These are phyloP conservation scores for Aspergillus sp. DNA, from an alignment of 2,329 filamentous ascomycete genomes.

Conservation along the genomic window DNA sequence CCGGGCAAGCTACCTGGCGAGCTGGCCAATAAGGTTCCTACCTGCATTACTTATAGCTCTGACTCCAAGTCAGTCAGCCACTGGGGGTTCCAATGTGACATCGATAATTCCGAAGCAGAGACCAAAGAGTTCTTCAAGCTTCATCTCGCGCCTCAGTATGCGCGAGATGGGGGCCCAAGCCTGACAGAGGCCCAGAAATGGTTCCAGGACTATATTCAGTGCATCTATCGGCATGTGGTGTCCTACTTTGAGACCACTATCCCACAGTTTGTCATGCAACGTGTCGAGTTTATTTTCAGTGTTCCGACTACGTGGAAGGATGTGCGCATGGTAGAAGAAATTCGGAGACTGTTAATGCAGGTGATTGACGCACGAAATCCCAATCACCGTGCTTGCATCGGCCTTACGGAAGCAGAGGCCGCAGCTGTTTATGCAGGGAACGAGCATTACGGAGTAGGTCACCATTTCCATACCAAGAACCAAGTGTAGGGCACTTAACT, in stretches of 20 bases:
- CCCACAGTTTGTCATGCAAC: constrained; percentile 27
- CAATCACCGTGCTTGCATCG: constrained; percentile 46
- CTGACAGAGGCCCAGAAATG: constrained; percentile 28
- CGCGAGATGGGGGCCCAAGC: constrained; percentile 27
- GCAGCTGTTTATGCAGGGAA: constrained; percentile 53
- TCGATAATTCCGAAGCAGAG: constrained; percentile 28
- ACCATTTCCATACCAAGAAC: no score
- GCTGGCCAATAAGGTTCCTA: constrained; percentile 38
- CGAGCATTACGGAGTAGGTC: constrained; percentile 25
- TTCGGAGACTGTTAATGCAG: constrained; percentile 29
- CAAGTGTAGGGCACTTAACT: no score
- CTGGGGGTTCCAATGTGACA: constrained; percentile 43
- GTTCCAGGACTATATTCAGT: constrained; percentile 38
- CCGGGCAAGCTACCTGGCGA: constrained; percentile 33
- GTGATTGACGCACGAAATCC: constrained; percentile 32
- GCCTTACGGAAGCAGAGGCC: constrained; percentile 57
- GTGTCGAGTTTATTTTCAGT: constrained; percentile 46
- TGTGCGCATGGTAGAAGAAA: constrained; percentile 39
- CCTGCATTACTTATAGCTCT: constrained; percentile 29
- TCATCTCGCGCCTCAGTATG: constrained; percentile 34
- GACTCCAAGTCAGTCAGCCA: constrained; percentile 14
- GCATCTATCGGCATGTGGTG: constrained; percentile 35
- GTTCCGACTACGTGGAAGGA: constrained; percentile 47
- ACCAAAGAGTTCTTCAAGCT: constrained; percentile 43
- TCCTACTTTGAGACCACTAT: constrained; percentile 28